Evolutionary conservation across 1,284 basidiomycete species (phyloP).

Genomic region (Ganoderma multipileum): DNA sequence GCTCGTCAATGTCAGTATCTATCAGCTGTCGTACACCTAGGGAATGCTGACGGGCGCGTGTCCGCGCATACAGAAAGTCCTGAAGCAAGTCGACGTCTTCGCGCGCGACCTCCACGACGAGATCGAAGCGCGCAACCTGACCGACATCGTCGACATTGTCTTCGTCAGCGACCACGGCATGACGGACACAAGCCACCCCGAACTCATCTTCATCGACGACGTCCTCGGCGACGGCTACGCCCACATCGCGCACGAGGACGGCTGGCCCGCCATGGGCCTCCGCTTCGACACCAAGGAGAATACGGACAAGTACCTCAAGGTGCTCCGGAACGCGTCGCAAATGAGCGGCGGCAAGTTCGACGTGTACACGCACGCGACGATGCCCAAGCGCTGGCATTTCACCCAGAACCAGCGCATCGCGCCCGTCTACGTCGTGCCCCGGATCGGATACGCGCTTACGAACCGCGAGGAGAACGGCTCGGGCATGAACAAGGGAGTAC

Average conservation of each 20-base stretch:
- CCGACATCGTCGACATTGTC: constrained; percentile 85
- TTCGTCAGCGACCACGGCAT: constrained; percentile 96
- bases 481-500: constrained; percentile 78
- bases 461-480: constrained; percentile 65
- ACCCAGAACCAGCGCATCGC: constrained; percentile 76
- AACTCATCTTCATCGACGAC: constrained; percentile 83
- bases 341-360: constrained; percentile 68
- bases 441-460: constrained; percentile 77
- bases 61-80: constrained; percentile 56
- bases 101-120: constrained; percentile 70
- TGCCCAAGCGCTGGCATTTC: constrained; percentile 86
- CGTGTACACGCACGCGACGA: constrained; percentile 81
- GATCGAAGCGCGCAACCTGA: constrained; percentile 77
- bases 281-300: constrained; percentile 73
- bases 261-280: constrained; percentile 88
- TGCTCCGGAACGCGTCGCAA: constrained; percentile 58
- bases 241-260: constrained; percentile 77
- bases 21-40: neutral
- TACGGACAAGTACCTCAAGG: constrained; percentile 57
- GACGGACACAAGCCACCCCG: constrained; percentile 82
- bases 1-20: constrained; percentile 66
- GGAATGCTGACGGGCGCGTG: neutral
- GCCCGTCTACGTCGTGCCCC: constrained; percentile 86
- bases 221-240: constrained; percentile 77
- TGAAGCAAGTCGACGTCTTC: constrained; percentile 77